These are phyloP conservation scores for Populus alba DNA, from an alignment of 345 rosid genomes.

Conservation along the genomic window DNA sequence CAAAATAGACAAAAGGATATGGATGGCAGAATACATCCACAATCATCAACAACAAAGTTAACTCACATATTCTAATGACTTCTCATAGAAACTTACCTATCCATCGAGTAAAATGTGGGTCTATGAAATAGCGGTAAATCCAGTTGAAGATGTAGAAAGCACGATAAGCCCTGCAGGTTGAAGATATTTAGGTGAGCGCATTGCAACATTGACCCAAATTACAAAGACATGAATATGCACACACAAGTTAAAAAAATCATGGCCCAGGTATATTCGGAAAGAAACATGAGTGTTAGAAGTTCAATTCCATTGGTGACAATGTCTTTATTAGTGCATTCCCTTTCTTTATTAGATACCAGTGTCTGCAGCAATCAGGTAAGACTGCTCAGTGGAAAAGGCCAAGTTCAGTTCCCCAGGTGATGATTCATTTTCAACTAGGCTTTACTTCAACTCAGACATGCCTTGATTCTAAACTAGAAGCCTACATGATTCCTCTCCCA, in stretches of 20 bases:
- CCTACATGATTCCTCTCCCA: too few species aligned
- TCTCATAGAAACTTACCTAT: constrained; percentile 46
- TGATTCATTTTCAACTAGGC: background rate
- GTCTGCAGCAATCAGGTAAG: too few species aligned
- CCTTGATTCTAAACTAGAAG: too few species aligned
- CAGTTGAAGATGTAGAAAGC: constrained; percentile 82
- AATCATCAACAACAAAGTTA: background rate
- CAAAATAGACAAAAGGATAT: constrained; percentile 2
- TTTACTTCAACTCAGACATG: too few species aligned
- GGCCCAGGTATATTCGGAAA: too few species aligned
- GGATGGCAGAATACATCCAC: constrained; percentile 9
- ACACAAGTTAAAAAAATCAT: background rate
- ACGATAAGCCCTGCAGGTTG: constrained; percentile 72
- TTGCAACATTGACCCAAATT: background rate
- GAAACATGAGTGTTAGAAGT: too few species aligned
- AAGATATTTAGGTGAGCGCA: background rate
- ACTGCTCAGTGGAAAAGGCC: too few species aligned
- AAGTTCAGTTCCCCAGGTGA: background rate
- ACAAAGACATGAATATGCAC: background rate
- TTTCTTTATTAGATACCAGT: too few species aligned
- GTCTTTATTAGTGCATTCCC: too few species aligned
- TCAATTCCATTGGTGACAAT: too few species aligned
- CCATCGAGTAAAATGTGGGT: constrained; percentile 66
- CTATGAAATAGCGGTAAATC: constrained; percentile 75
- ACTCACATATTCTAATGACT: background rate